Evolutionary conservation across 2,329 filamentous ascomycete genomes (phyloP).

Genomic region (Stachybotrys chartarum): DNA sequence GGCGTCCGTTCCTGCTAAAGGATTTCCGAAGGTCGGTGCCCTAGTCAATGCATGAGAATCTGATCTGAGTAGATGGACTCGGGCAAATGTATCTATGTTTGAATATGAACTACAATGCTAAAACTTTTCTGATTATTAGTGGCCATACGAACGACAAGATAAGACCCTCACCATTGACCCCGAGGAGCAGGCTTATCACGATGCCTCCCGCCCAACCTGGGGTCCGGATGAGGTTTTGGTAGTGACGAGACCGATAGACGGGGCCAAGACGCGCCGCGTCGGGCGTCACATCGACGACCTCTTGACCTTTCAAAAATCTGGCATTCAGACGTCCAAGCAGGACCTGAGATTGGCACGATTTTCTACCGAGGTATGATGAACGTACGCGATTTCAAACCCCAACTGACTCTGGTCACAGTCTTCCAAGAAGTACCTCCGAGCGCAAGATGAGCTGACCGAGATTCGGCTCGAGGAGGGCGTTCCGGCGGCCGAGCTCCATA

Average conservation of each 20-base stretch:
- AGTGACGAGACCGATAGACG: slow-evolving; percentile 34
- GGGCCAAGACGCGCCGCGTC: slow-evolving; percentile 29
- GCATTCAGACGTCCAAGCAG: slow-evolving; percentile 55
- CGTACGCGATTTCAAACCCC: neutral
- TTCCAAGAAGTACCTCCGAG: slow-evolving; percentile 44
- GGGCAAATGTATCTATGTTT: slow-evolving; percentile 25
- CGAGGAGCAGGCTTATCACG: slow-evolving; percentile 61
- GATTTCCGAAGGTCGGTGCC: slow-evolving; percentile 84
- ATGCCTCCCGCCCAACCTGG: slow-evolving; percentile 73
- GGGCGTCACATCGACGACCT: slow-evolving; percentile 18
- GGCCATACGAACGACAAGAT: slow-evolving; percentile 75
- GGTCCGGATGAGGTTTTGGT: slow-evolving; percentile 67
- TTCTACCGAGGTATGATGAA: slow-evolving; percentile 40
- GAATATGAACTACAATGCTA: slow-evolving; percentile 31
- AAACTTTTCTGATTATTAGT: slow-evolving; percentile 53
- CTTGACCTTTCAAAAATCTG: slow-evolving; percentile 26
- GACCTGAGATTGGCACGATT: slow-evolving; percentile 61
- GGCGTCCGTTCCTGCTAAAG: slow-evolving; percentile 47
- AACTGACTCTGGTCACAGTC: slow-evolving; percentile 28
- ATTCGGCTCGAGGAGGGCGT: slow-evolving; percentile 48
- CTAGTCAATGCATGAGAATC: slow-evolving; percentile 26
- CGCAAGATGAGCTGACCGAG: slow-evolving; percentile 48
- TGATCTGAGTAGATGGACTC: slow-evolving; percentile 14
- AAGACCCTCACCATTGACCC: slow-evolving; percentile 61
- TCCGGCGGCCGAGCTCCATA: slow-evolving; percentile 48